Conservation (phyloP, 257 asterid genomes). For the Ajuga chamaepitys region DNA sequence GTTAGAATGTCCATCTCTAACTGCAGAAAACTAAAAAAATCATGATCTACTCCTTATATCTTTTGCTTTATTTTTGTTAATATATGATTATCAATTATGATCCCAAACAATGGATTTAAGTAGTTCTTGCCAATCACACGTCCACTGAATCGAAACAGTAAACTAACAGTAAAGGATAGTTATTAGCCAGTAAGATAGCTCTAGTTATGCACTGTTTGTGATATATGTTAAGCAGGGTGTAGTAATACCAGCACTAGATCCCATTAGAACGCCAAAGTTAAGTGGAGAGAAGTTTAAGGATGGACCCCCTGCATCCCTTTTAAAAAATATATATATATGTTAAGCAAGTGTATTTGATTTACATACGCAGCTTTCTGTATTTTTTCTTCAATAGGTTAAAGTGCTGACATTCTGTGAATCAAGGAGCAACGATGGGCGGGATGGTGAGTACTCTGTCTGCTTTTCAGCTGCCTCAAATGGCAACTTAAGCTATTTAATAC, state of each 20-base stretch:
- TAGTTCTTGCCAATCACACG: neutral
- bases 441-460: conserved; percentile 38
- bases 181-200: neutral
- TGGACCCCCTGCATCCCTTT: too few species aligned
- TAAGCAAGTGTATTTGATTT: neutral
- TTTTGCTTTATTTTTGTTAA: neutral
- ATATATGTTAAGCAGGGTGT: neutral
- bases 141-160: neutral
- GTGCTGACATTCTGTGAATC: conserved; percentile 83
- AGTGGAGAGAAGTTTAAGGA: too few species aligned
- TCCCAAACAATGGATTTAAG: neutral
- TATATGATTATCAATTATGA: too few species aligned
- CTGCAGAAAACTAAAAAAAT: neutral
- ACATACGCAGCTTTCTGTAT: neutral
- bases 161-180: neutral
- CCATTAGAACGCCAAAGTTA: too few species aligned
- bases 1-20: too few species aligned
- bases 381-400: conserved; percentile 50
- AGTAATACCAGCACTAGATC: too few species aligned
- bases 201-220: neutral
- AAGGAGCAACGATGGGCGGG: conserved; percentile 32
- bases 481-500: neutral
- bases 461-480: conserved; percentile 1
- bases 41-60: neutral
- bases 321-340: neutral